phyloP scores from a whole-genome alignment of 305 asterid species.

The Fraxinus velutina region DNA sequence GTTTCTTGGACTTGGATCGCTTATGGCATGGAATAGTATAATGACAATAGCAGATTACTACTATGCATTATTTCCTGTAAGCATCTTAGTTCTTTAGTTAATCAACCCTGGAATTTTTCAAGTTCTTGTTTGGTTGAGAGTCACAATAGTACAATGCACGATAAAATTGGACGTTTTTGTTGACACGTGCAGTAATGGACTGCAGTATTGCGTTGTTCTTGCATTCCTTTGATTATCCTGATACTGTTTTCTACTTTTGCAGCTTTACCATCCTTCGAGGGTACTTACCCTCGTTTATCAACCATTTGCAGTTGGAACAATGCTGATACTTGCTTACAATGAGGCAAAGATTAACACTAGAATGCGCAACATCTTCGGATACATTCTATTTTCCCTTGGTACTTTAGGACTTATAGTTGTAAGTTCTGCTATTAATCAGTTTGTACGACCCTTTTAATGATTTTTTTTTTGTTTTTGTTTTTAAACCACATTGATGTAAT shows the following conservation, averaged over 20 bases:
- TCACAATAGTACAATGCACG: neutral
- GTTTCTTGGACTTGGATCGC: conserved; percentile 45
- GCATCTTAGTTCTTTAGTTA: conserved; percentile 4
- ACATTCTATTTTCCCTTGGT: conserved; percentile 49
- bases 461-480: neutral
- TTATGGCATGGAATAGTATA: conserved; percentile 46
- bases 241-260: neutral
- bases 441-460: neutral
- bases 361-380: conserved; percentile 63
- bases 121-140: neutral
- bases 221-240: neutral
- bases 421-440: conserved; percentile 9
- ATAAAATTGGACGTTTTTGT: neutral
- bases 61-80: conserved; percentile 39
- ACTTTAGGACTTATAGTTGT: conserved; percentile 69
- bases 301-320: conserved; percentile 62
- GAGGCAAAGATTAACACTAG: conserved; percentile 68
- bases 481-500: neutral
- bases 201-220: neutral
- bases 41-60: conserved; percentile 46
- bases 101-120: neutral
- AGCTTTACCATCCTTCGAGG: conserved; percentile 71
- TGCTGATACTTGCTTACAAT: conserved; percentile 40
- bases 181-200: neutral
- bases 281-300: conserved; percentile 79